phyloP scores from a whole-genome alignment of 768 basidiomycete species.

The Xerocomellus chrysenteron region DNA sequence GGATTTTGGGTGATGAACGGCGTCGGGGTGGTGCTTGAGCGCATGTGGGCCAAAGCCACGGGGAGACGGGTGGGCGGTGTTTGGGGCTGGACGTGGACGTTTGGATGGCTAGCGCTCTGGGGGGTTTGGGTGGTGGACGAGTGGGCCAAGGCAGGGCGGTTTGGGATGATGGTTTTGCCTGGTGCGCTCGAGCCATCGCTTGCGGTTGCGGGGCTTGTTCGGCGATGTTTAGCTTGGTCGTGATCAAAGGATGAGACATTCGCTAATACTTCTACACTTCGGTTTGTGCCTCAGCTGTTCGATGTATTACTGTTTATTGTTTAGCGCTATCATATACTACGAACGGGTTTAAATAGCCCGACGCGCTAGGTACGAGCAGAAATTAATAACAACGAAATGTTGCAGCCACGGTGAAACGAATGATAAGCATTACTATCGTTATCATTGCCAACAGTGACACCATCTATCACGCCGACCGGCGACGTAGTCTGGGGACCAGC shows the following conservation, averaged over 20 bases:
- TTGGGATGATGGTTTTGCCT: not conserved
- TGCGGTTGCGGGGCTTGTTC: slow-evolving; percentile 26
- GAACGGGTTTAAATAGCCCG: too few species aligned
- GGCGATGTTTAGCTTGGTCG: not conserved
- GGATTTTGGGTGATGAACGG: not conserved
- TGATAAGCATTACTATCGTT: too few species aligned
- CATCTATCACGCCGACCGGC: too few species aligned
- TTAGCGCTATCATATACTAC: too few species aligned
- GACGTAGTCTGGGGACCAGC: too few species aligned
- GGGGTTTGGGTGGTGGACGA: not conserved
- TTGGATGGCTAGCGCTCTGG: not conserved
- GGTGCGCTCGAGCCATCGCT: slow-evolving; percentile 10
- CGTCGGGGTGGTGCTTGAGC: not conserved
- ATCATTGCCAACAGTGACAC: too few species aligned
- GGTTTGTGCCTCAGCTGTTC: too few species aligned
- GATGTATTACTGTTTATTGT: too few species aligned
- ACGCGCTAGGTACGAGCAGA: too few species aligned
- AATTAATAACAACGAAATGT: too few species aligned
- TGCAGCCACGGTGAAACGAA: too few species aligned
- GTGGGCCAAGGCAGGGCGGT: not conserved
- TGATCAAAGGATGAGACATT: not conserved
- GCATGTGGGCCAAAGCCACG: not conserved
- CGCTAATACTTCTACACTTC: too few species aligned
- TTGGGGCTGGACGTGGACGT: not conserved
- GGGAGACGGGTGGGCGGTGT: not conserved